These are phyloP conservation scores for Oryza brachyantha DNA, from an alignment of 176 grass and related monocot species.

Conservation along the genomic window DNA sequence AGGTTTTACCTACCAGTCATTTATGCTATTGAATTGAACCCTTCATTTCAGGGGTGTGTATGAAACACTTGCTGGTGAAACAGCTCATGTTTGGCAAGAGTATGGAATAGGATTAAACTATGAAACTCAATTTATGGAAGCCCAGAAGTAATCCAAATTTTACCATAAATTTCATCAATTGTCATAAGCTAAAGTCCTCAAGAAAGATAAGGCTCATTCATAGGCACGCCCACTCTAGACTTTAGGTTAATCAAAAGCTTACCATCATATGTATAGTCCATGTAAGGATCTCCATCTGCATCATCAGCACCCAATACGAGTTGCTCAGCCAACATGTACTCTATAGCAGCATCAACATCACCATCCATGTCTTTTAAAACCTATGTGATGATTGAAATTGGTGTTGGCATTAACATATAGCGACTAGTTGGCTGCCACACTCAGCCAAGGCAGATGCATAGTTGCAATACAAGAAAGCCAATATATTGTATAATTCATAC, in stretches of 20 bases:
- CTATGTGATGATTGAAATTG: conserved; percentile 34
- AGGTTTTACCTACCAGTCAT: background rate
- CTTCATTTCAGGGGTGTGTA: background rate
- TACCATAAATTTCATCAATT: background rate
- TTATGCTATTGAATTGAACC: background rate
- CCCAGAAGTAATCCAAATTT: background rate
- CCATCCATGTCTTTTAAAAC: conserved; percentile 74
- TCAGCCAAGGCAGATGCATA: background rate
- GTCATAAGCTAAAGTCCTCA: background rate
- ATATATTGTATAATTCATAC: conserved; percentile 43
- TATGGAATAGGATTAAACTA: background rate
- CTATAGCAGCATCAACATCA: conserved; percentile 81
- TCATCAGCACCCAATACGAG: conserved; percentile 33
- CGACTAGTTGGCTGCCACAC: background rate
- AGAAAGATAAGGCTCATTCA: background rate
- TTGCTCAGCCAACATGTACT: conserved; percentile 61
- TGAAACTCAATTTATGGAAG: background rate
- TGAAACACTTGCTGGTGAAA: too few relatives aligned
- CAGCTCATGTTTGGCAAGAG: conserved; percentile 14
- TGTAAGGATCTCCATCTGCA: conserved; percentile 20
- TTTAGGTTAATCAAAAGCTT: background rate
- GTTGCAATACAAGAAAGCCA: background rate
- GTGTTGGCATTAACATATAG: background rate
- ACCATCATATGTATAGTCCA: conserved; percentile 39
- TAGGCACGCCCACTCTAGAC: background rate